These are phyloP conservation scores for Pestalotiopsis sp. DNA, from an alignment of 2,329 filamentous ascomycete species.

Conservation along the genomic window DNA sequence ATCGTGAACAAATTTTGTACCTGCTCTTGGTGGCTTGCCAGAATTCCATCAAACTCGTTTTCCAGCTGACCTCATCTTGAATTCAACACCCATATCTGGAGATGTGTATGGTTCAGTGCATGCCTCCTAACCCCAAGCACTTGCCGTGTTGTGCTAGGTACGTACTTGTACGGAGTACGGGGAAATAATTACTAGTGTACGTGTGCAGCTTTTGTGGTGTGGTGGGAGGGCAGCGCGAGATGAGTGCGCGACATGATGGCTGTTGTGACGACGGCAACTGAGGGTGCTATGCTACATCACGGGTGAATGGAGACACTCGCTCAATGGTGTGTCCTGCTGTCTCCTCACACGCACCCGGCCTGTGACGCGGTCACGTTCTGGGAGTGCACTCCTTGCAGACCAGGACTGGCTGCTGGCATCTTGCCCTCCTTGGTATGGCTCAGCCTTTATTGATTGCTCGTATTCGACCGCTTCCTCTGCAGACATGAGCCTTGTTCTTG, in stretches of 20 bases:
- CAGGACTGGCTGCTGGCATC: background rate
- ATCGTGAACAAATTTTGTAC: background rate
- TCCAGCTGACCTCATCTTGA: slow-evolving; percentile 1
- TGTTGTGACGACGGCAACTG: slow-evolving; percentile 7
- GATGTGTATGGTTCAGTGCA: background rate
- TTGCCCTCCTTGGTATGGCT: background rate
- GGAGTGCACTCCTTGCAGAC: background rate
- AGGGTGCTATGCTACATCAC: background rate
- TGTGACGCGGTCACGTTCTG: slow-evolving; percentile 3
- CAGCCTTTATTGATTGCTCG: background rate
- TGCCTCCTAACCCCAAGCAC: background rate
- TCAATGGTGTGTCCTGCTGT: background rate
- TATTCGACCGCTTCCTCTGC: slow-evolving; percentile 1
- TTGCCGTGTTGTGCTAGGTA: background rate
- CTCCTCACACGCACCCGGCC: background rate
- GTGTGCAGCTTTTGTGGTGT: background rate
- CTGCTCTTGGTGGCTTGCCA: background rate
- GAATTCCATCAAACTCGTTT: background rate
- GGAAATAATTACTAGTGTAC: background rate
- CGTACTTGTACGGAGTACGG: background rate
- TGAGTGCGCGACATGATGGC: background rate
- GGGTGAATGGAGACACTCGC: slow-evolving; percentile 5
- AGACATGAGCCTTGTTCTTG: background rate
- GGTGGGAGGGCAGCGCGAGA: background rate
- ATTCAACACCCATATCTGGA: background rate